Evolutionary conservation across 1,139 yeast species (phyloP), one percentile per base, ranked within the genome.

Genomic region (Yamadazyma diddensiae): DNA sequence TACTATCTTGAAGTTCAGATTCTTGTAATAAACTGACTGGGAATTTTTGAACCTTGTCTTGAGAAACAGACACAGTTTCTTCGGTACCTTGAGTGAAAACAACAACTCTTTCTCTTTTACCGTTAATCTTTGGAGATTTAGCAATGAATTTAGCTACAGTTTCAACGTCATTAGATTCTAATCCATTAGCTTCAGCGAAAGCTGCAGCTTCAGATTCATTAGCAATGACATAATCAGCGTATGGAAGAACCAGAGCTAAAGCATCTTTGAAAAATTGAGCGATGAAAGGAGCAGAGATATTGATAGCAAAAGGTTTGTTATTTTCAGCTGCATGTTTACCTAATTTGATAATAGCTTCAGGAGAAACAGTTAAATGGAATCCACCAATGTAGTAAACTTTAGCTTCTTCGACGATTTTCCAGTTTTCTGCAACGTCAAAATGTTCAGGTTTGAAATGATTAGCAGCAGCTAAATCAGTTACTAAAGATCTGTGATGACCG

Each of bases 191-290:
- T 65, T 86, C 88, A 34, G 96, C 96, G 57, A 81, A 92, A 24
- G 97, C 82, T 39, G 83, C 94, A 47, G 97, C 97, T 69, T 92
- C 99, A 31, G 95, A 75, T 73, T 92, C 99, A 68, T 92, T 92
- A 57, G 95, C 96, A 57, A 92, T 82, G 51, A 94, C 76, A 65
- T 71, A 81, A 62, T 94, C 97, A 59, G 94, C 85, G 73, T 85
- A 92, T 30, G 94, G 94, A 42, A 88, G 62, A 31, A 81, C 76
- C 40, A 77, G 65, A 57, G 82, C 94, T 65, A 94, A 73, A 38
- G 94, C 86, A 45, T 82, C 95, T 73, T 90, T 88, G 80, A 88
- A 94, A 66, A 90, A 86, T 62, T 86, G 92, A 41, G 96, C 83
- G 57, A 92, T 82, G 75, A 94, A 94, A 36, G 98, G 98, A 41